A percentile compares a stretch with the other conserved stretches of the same genome.
Conservation (phyloP, 768 basidiomycete species). For the Leucocoprinus birnbaumii region DNA sequence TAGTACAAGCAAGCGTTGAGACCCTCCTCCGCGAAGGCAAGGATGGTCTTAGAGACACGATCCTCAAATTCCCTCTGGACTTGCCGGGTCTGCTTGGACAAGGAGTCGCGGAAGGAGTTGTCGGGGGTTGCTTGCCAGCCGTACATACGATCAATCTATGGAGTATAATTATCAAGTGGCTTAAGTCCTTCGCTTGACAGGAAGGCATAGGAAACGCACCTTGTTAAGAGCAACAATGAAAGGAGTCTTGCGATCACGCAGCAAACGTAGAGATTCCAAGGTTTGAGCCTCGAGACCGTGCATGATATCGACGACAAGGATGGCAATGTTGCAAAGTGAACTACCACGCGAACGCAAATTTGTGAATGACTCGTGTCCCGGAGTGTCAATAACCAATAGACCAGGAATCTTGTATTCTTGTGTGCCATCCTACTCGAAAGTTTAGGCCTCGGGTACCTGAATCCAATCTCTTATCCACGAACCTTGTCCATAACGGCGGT, state of each 20-base stretch:
- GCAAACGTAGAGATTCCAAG: constrained; percentile 88
- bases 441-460: not conserved
- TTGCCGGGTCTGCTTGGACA: constrained; percentile 73
- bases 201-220: constrained; percentile 31
- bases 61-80: constrained; percentile 93
- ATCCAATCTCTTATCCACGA: constrained; percentile 12
- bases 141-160: constrained; percentile 96
- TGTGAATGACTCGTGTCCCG: constrained; percentile 99
- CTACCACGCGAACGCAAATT: constrained; percentile 95
- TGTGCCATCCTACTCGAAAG: constrained; percentile 52
- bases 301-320: constrained; percentile 99
- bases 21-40: constrained; percentile 98
- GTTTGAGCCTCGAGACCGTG: constrained; percentile 99
- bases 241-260: constrained; percentile 92
- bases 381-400: constrained; percentile 94
- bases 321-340: constrained; percentile 97
- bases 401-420: constrained; percentile 98
- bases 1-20: constrained; percentile 95
- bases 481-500: constrained; percentile 92
- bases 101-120: constrained; percentile 88
- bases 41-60: constrained; percentile 76
- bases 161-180: constrained; percentile 1
- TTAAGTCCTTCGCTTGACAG: not conserved
- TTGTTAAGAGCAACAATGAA: constrained; percentile 99
- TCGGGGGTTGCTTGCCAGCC: constrained; percentile 92